Evolutionary conservation across 2,329 filamentous ascomycete species (phyloP).

Genomic region (Curvularia eragrostidis): DNA sequence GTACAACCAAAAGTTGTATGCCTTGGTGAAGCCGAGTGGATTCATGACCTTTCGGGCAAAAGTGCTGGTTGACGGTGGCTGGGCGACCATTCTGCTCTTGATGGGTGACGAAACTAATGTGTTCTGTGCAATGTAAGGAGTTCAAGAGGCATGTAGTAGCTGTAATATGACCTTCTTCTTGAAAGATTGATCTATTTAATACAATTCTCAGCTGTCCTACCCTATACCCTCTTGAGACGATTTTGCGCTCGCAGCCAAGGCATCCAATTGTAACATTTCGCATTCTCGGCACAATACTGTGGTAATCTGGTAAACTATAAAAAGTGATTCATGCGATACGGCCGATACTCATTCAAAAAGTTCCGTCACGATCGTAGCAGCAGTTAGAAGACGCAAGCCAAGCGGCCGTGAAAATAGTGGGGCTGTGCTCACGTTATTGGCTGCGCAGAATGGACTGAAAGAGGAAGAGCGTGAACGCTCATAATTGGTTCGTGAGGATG

Average conservation of each 20-base stretch:
- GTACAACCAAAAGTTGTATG: slow-evolving; percentile 65
- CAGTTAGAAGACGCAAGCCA: not conserved
- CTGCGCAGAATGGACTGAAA: slow-evolving; percentile 17
- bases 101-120: not conserved
- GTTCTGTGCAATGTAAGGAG: not conserved
- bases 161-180: too few relatives aligned
- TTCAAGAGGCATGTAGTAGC: not conserved
- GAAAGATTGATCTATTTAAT: too few relatives aligned
- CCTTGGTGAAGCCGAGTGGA: slow-evolving; percentile 62
- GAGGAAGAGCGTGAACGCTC: not conserved
- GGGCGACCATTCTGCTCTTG: slow-evolving; percentile 20
- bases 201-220: not conserved
- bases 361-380: not conserved
- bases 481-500: slow-evolving; percentile 2
- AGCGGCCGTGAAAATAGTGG: not conserved
- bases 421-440: not conserved
- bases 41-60: slow-evolving; percentile 33
- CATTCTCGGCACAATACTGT: not conserved
- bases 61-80: slow-evolving; percentile 18
- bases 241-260: slow-evolving; percentile 3
- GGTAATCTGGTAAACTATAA: not conserved
- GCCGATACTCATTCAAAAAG: not conserved
- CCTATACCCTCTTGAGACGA: slow-evolving; percentile 4
- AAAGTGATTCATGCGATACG: not conserved
- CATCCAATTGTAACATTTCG: not conserved